Conservation (phyloP, 73 alveolate genomes). For the Tetrahymena elliotti region DNA sequence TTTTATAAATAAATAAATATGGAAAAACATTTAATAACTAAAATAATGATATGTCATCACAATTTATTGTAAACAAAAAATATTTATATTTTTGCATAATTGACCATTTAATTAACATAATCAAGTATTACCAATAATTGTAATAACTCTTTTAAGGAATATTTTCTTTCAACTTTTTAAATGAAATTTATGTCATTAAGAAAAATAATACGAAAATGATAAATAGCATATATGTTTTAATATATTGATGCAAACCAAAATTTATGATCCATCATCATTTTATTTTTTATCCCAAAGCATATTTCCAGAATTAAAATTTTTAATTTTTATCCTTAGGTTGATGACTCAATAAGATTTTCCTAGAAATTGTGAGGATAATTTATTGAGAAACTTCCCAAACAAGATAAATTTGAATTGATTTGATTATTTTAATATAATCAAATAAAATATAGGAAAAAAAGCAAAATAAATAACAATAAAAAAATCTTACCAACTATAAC, state of each 20-base stretch:
- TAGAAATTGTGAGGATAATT: neutral
- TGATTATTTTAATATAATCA: neutral
- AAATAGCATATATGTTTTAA: neutral
- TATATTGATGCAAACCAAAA: neutral
- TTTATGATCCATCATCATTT: neutral
- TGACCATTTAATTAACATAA: neutral
- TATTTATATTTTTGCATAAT: neutral
- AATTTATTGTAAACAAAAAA: neutral
- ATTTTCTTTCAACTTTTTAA: neutral
- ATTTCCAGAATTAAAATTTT: neutral
- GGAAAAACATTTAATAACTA: neutral
- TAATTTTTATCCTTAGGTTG: neutral
- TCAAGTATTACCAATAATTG: neutral
- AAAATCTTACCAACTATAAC: neutral
- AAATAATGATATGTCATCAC: neutral
- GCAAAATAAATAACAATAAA: neutral
- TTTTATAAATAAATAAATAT: neutral
- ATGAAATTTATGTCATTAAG: neutral
- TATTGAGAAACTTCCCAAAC: neutral
- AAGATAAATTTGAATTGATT: neutral
- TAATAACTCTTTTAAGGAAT: neutral
- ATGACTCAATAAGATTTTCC: neutral
- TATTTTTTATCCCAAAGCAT: neutral
- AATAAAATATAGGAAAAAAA: neutral
- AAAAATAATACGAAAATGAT: neutral